Evolutionary conservation across 129 eudicot species (phyloP).

Genomic region (Tagetes patula): DNA sequence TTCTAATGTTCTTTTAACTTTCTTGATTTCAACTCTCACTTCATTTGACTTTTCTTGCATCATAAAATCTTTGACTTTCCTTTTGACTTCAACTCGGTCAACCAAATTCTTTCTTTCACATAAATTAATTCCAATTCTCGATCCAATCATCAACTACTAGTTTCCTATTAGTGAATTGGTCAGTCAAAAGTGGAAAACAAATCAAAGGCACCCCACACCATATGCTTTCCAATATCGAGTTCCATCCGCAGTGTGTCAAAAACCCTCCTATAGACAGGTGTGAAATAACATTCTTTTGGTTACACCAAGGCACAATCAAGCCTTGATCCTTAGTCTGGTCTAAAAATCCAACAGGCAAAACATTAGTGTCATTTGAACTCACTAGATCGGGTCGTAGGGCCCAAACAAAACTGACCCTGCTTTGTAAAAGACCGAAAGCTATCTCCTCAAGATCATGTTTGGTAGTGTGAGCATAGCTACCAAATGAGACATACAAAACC

Average conservation of each 20-base stretch:
- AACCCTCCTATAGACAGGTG: constrained; percentile 43
- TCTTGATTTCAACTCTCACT: constrained; percentile 36
- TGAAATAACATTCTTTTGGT: constrained; percentile 48
- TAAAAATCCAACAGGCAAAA: constrained; percentile 52
- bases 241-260: constrained; percentile 78
- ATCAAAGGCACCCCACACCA: constrained; percentile 60
- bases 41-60: constrained; percentile 26
- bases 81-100: constrained; percentile 42
- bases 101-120: constrained; percentile 38
- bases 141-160: constrained; percentile 76
- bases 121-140: constrained; percentile 58
- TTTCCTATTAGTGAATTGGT: constrained; percentile 66
- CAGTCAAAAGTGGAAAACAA: constrained; percentile 60
- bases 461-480: constrained; percentile 74
- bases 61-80: constrained; percentile 47
- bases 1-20: constrained; percentile 40
- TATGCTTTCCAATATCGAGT: constrained; percentile 63
- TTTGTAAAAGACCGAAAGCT: constrained; percentile 50
- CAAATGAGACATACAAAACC: constrained; percentile 79
- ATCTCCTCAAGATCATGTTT: constrained; percentile 59
- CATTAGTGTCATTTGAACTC: constrained; percentile 50
- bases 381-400: constrained; percentile 69
- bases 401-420: constrained; percentile 69
- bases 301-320: constrained; percentile 62
- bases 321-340: constrained; percentile 46